Conservation (phyloP, 768 basidiomycete species). For the Fomitopsis pulvina region DNA sequence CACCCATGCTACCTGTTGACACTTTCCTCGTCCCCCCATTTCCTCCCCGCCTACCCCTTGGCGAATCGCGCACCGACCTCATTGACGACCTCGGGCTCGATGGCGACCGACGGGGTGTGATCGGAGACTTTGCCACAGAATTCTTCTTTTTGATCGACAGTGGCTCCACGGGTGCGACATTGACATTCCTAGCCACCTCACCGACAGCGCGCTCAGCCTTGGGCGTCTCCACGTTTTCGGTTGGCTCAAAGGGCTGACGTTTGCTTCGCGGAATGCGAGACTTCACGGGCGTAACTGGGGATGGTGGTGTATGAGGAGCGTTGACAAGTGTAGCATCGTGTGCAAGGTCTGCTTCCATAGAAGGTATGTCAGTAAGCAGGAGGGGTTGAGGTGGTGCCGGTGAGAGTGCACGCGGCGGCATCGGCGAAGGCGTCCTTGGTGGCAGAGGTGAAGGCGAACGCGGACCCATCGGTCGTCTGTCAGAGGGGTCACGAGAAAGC, state of each 20-base stretch:
- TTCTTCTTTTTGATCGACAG: constrained; percentile 83
- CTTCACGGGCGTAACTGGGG: constrained; percentile 22
- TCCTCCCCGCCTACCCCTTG: constrained; percentile 25
- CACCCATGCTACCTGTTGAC: constrained; percentile 13
- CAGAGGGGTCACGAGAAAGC: constrained; percentile 40
- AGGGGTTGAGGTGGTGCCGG: constrained; percentile 39
- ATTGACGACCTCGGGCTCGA: constrained; percentile 23
- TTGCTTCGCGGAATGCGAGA: constrained; percentile 65
- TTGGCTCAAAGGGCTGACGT: constrained; percentile 57
- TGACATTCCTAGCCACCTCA: too few species aligned
- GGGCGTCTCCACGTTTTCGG: constrained; percentile 47
- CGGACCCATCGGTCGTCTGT: constrained; percentile 66
- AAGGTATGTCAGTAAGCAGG: constrained; percentile 28
- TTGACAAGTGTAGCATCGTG: constrained; percentile 33
- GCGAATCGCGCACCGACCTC: constrained; percentile 34
- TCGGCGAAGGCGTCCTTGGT: constrained; percentile 32
- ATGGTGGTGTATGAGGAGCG: constrained; percentile 4
- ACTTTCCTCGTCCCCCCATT: constrained; percentile 15
- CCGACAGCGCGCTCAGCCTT: constrained; percentile 30
- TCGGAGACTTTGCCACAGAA: constrained; percentile 44
- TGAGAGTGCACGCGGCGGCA: constrained; percentile 70
- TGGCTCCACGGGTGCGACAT: constrained; percentile 50
- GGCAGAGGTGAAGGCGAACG: constrained; percentile 69
- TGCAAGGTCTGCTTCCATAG: constrained; percentile 35
- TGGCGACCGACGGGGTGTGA: constrained; percentile 20